Conservation (phyloP, 176 grass and related monocot genomes). For the Ensete glaucum region DNA sequence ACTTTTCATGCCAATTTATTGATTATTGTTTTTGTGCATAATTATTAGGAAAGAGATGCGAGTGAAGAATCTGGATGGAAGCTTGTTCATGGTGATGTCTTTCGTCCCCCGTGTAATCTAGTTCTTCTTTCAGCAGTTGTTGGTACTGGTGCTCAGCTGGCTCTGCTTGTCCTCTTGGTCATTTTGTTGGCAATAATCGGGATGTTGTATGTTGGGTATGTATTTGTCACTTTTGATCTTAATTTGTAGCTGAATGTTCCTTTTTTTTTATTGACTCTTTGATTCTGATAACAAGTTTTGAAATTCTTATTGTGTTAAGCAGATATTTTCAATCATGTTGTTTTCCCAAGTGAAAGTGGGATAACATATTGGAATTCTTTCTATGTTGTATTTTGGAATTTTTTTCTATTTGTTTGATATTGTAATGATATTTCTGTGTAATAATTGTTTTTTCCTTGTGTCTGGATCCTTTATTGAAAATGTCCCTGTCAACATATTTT, state of each 20-base stretch:
- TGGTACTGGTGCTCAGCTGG: slow-evolving; percentile 80
- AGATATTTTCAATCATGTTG: neutral
- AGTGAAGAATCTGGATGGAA: slow-evolving; percentile 99
- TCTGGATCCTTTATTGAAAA: too few species aligned
- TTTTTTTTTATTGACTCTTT: neutral
- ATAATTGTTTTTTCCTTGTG: too few species aligned
- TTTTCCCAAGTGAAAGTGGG: neutral
- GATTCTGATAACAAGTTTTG: neutral
- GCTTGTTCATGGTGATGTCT: slow-evolving; percentile 98
- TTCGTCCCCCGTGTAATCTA: slow-evolving; percentile 54
- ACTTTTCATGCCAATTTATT: neutral
- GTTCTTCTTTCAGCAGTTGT: slow-evolving; percentile 76
- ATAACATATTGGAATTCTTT: neutral
- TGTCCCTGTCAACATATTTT: too few species aligned
- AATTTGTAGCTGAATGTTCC: neutral
- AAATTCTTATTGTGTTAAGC: neutral
- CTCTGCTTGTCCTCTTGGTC: slow-evolving; percentile 78
- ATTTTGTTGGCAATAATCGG: slow-evolving; percentile 91
- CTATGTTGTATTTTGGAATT: too few species aligned
- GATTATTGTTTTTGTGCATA: neutral
- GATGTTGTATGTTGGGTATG: slow-evolving; percentile 96
- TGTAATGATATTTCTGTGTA: too few species aligned
- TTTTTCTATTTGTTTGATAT: too few species aligned
- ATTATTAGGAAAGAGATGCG: slow-evolving; percentile 84
- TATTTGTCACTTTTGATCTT: neutral